These are phyloP conservation scores for Cetradonia linearis DNA, from an alignment of 495 filamentous ascomycete genomes.

Conservation along the genomic window DNA sequence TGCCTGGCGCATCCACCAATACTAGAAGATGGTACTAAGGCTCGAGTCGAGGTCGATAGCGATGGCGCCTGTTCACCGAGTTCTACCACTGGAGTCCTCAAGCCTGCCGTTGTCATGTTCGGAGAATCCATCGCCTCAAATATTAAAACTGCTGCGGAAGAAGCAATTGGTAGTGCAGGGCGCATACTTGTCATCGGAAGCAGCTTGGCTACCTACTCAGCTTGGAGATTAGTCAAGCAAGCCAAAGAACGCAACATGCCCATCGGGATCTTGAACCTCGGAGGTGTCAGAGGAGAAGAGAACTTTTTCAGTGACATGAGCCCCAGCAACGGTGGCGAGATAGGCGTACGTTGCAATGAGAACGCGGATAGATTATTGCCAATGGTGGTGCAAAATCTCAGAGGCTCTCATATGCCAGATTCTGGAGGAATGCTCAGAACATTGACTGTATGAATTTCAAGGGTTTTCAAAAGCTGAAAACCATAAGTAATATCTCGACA, in stretches of 20 bases:
- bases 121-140: constrained; percentile 66
- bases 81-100: constrained; percentile 71
- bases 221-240: constrained; percentile 77
- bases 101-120: constrained; percentile 92
- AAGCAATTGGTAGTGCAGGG: constrained; percentile 63
- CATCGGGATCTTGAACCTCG: constrained; percentile 74
- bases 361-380: constrained; percentile 47
- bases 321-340: constrained; percentile 36
- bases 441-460: background rate
- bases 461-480: background rate
- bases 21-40: constrained; percentile 44
- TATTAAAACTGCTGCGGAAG: constrained; percentile 69
- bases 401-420: background rate
- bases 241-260: constrained; percentile 75
- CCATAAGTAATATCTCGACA: too few relatives aligned
- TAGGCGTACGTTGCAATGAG: constrained; percentile 42
- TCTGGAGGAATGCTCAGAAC: background rate
- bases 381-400: constrained; percentile 34
- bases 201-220: constrained; percentile 87
- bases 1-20: constrained; percentile 61
- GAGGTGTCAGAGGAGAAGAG: constrained; percentile 72
- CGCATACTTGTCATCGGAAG: constrained; percentile 73
- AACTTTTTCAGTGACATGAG: constrained; percentile 48
- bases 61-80: constrained; percentile 69
- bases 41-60: constrained; percentile 56